Conservation (phyloP, 176 grass and related monocot species). For the Sorghum bicolor region DNA sequence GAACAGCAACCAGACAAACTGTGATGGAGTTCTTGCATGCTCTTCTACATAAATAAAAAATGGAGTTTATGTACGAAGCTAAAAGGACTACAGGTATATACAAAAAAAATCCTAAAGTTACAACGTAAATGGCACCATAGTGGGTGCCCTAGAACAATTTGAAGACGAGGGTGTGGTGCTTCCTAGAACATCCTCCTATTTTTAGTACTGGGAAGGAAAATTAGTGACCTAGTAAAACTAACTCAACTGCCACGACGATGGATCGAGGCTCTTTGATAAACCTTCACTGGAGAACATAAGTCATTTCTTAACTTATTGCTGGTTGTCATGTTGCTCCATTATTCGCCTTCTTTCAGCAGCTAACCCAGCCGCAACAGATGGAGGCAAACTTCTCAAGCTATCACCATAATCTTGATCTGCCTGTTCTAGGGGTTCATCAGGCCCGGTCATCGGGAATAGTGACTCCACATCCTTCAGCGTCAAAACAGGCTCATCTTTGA, state of each 20-base stretch:
- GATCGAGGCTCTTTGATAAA: neutral
- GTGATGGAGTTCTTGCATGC: neutral
- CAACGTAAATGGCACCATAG: neutral
- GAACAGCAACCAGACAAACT: neutral
- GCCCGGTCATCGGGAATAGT: constrained; percentile 51
- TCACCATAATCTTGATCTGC: constrained; percentile 26
- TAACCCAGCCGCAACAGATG: constrained; percentile 75
- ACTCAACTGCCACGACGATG: neutral
- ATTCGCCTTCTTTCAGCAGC: constrained; percentile 83
- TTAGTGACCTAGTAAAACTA: neutral
- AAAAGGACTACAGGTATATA: neutral
- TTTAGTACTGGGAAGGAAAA: neutral
- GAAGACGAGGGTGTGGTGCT: neutral
- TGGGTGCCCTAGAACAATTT: neutral
- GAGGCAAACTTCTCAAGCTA: constrained; percentile 67
- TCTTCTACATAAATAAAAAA: neutral
- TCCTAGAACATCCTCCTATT: neutral
- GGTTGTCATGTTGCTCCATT: constrained; percentile 35
- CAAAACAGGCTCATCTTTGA: constrained; percentile 78
- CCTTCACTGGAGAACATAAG: neutral
- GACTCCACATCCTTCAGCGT: constrained; percentile 77
- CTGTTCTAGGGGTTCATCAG: constrained; percentile 42
- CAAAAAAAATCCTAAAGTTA: neutral
- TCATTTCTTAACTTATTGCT: neutral
- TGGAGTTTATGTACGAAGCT: neutral